Percentiles rank a stretch among this genome's conserved stretches.
Conservation (phyloP, 2,329 filamentous ascomycete species). For the Xylaria sp. region DNA sequence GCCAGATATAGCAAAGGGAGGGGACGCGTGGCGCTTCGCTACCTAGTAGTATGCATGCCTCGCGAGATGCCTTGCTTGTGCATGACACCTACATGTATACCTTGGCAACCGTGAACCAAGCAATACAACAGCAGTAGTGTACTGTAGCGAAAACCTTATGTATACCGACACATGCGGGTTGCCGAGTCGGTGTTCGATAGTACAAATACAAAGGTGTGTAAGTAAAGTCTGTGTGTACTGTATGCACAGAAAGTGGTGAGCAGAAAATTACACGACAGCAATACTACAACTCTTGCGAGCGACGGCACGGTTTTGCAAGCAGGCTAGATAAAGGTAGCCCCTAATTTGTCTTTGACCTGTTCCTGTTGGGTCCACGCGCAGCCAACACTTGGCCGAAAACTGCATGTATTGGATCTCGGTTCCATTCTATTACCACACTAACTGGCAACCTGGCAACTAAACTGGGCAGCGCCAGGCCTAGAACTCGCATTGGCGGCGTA, state of each 20-base stretch:
- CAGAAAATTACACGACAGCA: not conserved
- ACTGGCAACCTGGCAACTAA: not conserved
- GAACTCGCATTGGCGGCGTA: slow-evolving; percentile 16
- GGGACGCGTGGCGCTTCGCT: slow-evolving; percentile 9
- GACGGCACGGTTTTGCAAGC: slow-evolving; percentile 6
- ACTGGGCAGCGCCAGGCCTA: slow-evolving; percentile 27
- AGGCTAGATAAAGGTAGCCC: not conserved
- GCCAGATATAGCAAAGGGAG: not conserved
- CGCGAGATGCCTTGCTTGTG: slow-evolving; percentile 3
- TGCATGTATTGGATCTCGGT: slow-evolving; percentile 28
- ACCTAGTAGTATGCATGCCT: slow-evolving; percentile 16
- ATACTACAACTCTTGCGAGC: slow-evolving; percentile 1
- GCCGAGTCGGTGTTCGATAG: not conserved
- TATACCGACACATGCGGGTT: not conserved
- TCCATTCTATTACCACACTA: slow-evolving; percentile 31
- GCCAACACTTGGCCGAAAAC: slow-evolving; percentile 23
- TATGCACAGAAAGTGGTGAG: not conserved
- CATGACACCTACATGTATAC: not conserved
- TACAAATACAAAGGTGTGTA: not conserved
- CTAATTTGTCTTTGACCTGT: slow-evolving; percentile 20
- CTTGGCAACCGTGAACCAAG: not conserved
- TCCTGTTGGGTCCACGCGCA: slow-evolving; percentile 27
- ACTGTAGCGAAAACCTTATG: not conserved
- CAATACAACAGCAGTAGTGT: not conserved
- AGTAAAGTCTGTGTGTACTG: not conserved